These are phyloP conservation scores for Rhizophagus clarus DNA, from an alignment of 192 early-diverging fungal species.

Conservation along the genomic window DNA sequence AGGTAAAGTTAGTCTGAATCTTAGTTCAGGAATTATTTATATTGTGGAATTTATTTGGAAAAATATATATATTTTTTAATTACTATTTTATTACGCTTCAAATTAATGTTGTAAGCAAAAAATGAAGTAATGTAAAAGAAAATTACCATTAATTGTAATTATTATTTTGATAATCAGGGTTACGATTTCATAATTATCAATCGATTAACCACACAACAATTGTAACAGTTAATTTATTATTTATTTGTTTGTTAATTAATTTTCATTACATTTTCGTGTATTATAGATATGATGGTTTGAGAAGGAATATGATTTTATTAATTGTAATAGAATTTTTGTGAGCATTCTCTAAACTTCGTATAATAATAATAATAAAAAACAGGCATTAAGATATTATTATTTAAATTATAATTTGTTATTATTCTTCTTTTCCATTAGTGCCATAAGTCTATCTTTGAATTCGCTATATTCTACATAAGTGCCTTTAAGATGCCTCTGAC, in stretches of 20 bases:
- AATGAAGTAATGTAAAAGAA: not conserved
- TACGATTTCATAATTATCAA: too few relatives aligned
- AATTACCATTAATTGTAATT: not conserved
- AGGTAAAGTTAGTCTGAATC: too few relatives aligned
- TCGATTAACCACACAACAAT: not conserved
- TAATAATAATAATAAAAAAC: not conserved
- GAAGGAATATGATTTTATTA: not conserved
- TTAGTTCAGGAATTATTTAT: not conserved
- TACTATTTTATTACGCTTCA: not conserved
- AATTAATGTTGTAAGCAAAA: not conserved
- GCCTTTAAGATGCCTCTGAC: conserved; percentile 78
- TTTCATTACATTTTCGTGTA: not conserved
- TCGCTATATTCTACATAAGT: conserved; percentile 60
- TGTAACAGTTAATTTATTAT: not conserved
- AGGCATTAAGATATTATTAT: not conserved
- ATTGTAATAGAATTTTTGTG: not conserved
- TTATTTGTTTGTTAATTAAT: not conserved
- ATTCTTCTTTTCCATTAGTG: not conserved
- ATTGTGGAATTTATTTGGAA: not conserved
- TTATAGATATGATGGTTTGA: not conserved
- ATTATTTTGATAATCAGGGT: not conserved
- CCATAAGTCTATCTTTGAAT: conserved; percentile 54
- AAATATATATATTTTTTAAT: too few relatives aligned
- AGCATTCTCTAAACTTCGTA: not conserved
- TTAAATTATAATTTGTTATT: not conserved